phyloP scores from a whole-genome alignment of 2,329 filamentous ascomycete genomes.

The Diaporthe humulicola region DNA sequence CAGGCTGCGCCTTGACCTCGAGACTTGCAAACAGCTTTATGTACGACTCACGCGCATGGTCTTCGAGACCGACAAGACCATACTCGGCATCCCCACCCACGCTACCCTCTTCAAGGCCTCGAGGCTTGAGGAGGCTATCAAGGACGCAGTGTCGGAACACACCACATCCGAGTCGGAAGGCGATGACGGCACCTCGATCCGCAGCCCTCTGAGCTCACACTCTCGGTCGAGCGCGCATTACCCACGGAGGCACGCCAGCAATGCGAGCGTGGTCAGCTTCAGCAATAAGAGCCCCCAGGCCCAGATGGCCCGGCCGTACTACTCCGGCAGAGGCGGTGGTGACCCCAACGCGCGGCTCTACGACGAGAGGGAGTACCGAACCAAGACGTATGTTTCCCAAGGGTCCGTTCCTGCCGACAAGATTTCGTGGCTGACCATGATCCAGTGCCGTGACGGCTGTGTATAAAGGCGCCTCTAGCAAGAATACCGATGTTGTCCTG shows the following conservation, averaged over 20 bases:
- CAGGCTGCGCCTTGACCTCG: constrained; percentile 88
- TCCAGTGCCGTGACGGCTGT: constrained; percentile 89
- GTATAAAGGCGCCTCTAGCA: constrained; percentile 83
- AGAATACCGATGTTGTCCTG: constrained; percentile 74
- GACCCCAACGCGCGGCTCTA: constrained; percentile 91
- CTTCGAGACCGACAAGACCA: constrained; percentile 98
- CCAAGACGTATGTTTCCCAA: constrained; percentile 80
- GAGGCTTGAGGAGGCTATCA: constrained; percentile 93
- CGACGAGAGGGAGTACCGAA: constrained; percentile 85
- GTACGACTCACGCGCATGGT: constrained; percentile 94
- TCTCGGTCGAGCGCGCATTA: constrained; percentile 56
- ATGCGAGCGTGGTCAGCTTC: constrained; percentile 86
- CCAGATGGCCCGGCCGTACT: constrained; percentile 67
- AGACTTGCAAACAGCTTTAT: constrained; percentile 98
- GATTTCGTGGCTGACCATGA: constrained; percentile 37
- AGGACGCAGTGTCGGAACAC: constrained; percentile 87
- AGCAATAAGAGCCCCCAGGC: constrained; percentile 74
- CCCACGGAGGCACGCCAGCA: constrained; percentile 75
- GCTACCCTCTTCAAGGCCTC: constrained; percentile 97
- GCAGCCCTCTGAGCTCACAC: constrained; percentile 56
- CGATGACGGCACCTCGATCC: constrained; percentile 73
- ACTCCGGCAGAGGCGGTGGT: constrained; percentile 72
- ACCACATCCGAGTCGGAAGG: constrained; percentile 86
- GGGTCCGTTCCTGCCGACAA: neutral
- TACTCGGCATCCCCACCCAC: constrained; percentile 93